Percentiles rank a stretch among this genome's conserved stretches.
Conservation (phyloP, 2,329 filamentous ascomycete genomes). For the Cladophialophora yegresii region DNA sequence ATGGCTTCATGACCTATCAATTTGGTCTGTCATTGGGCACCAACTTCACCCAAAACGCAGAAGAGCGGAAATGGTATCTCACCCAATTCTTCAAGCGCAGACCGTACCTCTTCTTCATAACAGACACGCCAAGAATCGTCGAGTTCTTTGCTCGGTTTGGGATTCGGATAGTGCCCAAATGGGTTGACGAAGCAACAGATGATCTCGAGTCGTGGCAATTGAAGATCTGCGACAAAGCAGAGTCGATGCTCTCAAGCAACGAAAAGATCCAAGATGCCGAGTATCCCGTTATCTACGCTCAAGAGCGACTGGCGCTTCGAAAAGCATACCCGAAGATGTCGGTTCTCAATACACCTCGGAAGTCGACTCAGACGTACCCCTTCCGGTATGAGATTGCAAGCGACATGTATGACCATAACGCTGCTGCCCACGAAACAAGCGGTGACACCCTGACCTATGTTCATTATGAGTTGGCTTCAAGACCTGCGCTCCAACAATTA, state of each 20-base stretch:
- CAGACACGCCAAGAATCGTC: constrained; percentile 60
- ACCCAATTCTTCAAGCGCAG: constrained; percentile 37
- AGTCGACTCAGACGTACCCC: constrained; percentile 1
- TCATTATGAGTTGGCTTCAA: constrained; percentile 44
- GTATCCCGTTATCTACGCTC: constrained; percentile 47
- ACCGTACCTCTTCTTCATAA: constrained; percentile 8
- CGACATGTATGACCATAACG: constrained; percentile 15
- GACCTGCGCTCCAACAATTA: constrained; percentile 37
- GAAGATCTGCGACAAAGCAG: constrained; percentile 58
- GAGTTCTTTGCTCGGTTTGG: constrained; percentile 49
- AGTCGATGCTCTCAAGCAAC: constrained; percentile 46
- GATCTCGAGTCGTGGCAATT: constrained; percentile 68
- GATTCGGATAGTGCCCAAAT: constrained; percentile 63
- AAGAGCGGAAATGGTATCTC: constrained; percentile 63
- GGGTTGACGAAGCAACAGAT: constrained; percentile 66
- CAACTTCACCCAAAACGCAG: constrained; percentile 62
- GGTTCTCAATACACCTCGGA: neutral
- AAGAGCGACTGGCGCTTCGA: constrained; percentile 18
- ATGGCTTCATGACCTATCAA: constrained; percentile 71
- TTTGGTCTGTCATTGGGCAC: constrained; percentile 66
- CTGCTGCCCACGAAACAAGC: constrained; percentile 45
- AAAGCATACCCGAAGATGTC: neutral
- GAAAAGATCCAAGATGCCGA: constrained; percentile 39
- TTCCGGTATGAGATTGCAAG: constrained; percentile 12
- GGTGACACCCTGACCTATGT: constrained; percentile 44